Percentiles rank a stretch among this genome's conserved stretches.
Conservation (phyloP, 1,284 basidiomycete genomes). For the Microbotryum saponariae region DNA sequence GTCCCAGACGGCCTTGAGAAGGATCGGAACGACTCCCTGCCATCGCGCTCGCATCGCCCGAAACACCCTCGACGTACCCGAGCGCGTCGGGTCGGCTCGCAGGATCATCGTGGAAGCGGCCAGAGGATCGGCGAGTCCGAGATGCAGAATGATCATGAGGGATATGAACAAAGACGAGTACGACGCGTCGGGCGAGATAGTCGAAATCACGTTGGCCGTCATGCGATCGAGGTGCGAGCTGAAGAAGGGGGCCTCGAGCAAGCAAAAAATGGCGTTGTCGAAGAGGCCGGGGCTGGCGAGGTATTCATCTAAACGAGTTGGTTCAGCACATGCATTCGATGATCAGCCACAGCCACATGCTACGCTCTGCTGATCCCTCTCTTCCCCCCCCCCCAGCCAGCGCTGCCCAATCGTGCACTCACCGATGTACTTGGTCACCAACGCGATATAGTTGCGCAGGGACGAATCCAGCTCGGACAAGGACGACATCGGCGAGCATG, state of each 20-base stretch:
- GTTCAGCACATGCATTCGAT: neutral
- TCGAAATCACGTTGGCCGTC: constrained; percentile 65
- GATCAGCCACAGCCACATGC: neutral
- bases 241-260: constrained; percentile 76
- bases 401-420: constrained; percentile 52
- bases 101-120: constrained; percentile 47
- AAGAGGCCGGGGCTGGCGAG: constrained; percentile 70
- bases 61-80: constrained; percentile 24
- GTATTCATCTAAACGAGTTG: constrained; percentile 44
- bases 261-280: constrained; percentile 63
- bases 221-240: constrained; percentile 79
- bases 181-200: constrained; percentile 55
- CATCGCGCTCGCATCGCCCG: constrained; percentile 20
- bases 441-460: constrained; percentile 62
- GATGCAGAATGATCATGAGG: constrained; percentile 24
- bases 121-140: constrained; percentile 53
- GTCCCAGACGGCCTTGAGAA: constrained; percentile 27
- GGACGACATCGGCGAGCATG: constrained; percentile 57
- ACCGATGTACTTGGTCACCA: constrained; percentile 61
- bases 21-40: constrained; percentile 24
- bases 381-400: constrained; percentile 35
- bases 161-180: constrained; percentile 23
- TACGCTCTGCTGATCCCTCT: neutral
- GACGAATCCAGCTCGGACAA: constrained; percentile 68
- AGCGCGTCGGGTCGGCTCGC: neutral